Conservation (phyloP, 2,329 filamentous ascomycete species). For the Cercospora canescens region DNA sequence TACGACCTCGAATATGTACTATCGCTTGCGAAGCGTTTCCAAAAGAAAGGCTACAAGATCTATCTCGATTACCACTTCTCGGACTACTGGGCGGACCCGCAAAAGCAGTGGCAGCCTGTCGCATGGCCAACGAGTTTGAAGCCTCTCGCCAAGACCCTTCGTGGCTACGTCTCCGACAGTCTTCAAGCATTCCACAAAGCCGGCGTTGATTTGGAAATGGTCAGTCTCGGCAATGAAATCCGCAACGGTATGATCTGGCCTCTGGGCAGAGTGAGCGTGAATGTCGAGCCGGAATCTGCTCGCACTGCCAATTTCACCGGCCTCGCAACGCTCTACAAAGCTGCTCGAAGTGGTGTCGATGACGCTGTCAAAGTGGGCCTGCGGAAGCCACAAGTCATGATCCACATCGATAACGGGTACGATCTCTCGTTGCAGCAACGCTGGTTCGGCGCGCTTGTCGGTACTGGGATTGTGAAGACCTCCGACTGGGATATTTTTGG, state of each 20-base stretch:
- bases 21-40: constrained; percentile 37
- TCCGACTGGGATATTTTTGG: constrained; percentile 35
- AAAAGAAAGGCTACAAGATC: constrained; percentile 39
- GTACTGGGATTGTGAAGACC: constrained; percentile 31
- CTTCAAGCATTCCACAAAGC: constrained; percentile 43
- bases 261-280: constrained; percentile 36
- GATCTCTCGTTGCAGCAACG: constrained; percentile 33
- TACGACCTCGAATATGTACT: constrained; percentile 38
- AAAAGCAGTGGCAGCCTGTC: constrained; percentile 36
- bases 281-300: constrained; percentile 35
- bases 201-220: constrained; percentile 43
- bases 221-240: constrained; percentile 44
- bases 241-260: constrained; percentile 43
- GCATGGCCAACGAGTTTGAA: constrained; percentile 38
- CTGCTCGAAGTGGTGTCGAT: constrained; percentile 33
- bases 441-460: constrained; percentile 35
- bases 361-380: constrained; percentile 36
- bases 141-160: constrained; percentile 34
- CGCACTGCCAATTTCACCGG: constrained; percentile 38
- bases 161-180: constrained; percentile 38
- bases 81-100: constrained; percentile 41
- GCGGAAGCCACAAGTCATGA: constrained; percentile 36
- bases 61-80: constrained; percentile 39
- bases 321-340: constrained; percentile 34
- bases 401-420: constrained; percentile 39